A percentile compares a stretch with the other conserved stretches of the same genome.
These are phyloP conservation scores for Ophiostoma ulmi DNA, from an alignment of 2,329 filamentous ascomycete species.

Conservation along the genomic window DNA sequence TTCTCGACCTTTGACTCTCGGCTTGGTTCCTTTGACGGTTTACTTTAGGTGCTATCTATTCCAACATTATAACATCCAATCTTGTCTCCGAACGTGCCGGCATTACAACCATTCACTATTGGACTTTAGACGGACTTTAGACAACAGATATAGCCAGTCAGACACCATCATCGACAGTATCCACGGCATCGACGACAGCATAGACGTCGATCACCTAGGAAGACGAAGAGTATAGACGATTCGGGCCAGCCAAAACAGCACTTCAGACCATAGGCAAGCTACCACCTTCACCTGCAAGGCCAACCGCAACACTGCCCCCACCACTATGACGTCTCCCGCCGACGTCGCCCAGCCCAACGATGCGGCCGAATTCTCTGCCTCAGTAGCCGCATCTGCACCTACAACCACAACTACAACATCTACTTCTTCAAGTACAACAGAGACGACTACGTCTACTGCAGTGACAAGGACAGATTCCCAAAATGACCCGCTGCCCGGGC, in stretches of 20 bases:
- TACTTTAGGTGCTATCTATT: background rate
- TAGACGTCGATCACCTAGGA: background rate
- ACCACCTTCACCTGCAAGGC: background rate
- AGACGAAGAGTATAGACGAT: background rate
- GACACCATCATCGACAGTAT: background rate
- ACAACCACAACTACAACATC: background rate
- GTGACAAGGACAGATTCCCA: background rate
- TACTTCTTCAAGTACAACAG: background rate
- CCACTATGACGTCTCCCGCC: constrained; percentile 8
- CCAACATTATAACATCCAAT: background rate
- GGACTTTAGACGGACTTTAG: background rate
- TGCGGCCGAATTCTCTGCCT: background rate
- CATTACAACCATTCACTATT: background rate
- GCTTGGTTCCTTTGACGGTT: background rate
- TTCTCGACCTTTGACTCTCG: background rate
- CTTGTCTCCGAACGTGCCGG: constrained; percentile 9
- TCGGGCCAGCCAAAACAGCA: background rate
- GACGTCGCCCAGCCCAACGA: background rate
- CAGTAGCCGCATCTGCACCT: background rate
- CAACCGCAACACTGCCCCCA: background rate
- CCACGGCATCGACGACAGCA: background rate
- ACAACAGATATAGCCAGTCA: background rate
- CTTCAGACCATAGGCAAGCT: background rate
- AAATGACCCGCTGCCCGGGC: constrained; percentile 38
- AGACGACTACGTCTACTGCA: background rate